Evolutionary conservation across 352 stramenopile genomes (phyloP).

Genomic region (Globisporangium polare): DNA sequence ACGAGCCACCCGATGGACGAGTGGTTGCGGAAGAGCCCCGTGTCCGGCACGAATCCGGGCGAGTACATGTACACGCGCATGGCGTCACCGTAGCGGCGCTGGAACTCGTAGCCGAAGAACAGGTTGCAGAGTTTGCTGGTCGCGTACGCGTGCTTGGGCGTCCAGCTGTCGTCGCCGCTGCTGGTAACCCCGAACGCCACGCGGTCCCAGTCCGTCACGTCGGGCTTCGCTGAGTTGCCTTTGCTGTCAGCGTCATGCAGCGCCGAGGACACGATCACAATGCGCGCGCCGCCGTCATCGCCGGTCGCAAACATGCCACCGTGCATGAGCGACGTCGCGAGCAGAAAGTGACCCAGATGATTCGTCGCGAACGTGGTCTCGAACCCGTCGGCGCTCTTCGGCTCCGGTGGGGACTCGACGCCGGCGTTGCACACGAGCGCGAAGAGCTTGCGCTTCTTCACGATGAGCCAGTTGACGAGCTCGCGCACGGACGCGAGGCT

Average conservation of each 20-base stretch:
- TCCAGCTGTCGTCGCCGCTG: conserved; percentile 5
- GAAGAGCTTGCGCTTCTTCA: conserved; percentile 23
- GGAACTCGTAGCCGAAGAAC: conserved; percentile 38
- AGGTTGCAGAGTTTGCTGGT: conserved; percentile 46
- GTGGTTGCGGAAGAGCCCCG: conserved; percentile 35
- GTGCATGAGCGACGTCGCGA: conserved; percentile 26
- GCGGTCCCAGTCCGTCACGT: conserved; percentile 31
- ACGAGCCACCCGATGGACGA: conserved; percentile 20
- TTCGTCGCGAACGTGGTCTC: conserved; percentile 42
- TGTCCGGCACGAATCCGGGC: conserved; percentile 32
- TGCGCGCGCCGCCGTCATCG: conserved; percentile 7
- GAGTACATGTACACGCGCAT: conserved; percentile 35
- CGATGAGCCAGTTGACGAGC: conserved; percentile 22
- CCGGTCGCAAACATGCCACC: conserved; percentile 17
- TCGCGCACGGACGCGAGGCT: conserved; percentile 23
- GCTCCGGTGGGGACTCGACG: conserved; percentile 22
- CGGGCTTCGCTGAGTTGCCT: conserved; percentile 5
- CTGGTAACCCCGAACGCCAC: conserved; percentile 22
- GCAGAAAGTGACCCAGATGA: conserved; percentile 37
- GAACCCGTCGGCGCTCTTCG: conserved; percentile 24
- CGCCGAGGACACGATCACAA: conserved; percentile 36
- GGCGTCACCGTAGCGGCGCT: conserved; percentile 19
- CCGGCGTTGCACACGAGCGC: conserved; percentile 36
- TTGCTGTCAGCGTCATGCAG: conserved; percentile 22
- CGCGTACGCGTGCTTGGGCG: conserved; percentile 21